Evolutionary conservation across 23 red algal species (phyloP).

Genomic region (Agarophyton chilense): DNA sequence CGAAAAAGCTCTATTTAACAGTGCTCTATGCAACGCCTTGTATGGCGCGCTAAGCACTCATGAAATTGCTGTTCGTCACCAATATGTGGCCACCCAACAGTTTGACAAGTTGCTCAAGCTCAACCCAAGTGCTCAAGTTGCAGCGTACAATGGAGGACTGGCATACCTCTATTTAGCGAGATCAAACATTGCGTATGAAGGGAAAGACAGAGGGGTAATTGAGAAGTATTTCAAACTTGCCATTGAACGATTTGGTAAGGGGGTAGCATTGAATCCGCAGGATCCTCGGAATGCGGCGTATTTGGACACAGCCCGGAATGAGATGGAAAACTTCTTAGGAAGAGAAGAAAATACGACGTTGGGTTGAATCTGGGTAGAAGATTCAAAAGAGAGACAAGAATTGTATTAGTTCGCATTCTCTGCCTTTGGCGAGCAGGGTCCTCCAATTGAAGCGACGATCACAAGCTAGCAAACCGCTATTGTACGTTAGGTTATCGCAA

Average conservation of each 20-base stretch:
- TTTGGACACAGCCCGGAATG: slow-evolving; percentile 17
- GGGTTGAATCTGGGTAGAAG: background rate
- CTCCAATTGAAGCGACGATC: no score
- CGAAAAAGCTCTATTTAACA: slow-evolving; percentile 37
- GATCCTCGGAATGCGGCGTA: slow-evolving; percentile 44
- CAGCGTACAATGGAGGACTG: slow-evolving; percentile 56
- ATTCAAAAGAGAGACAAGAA: background rate
- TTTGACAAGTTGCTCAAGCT: slow-evolving; percentile 55
- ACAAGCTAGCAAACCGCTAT: no score
- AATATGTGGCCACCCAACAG: slow-evolving; percentile 18
- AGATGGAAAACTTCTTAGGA: slow-evolving; percentile 19
- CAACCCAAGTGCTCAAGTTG: slow-evolving; percentile 35
- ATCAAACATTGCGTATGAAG: background rate
- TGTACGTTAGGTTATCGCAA: no score
- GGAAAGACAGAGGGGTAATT: background rate
- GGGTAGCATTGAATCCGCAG: slow-evolving; percentile 31
- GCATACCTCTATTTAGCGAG: slow-evolving; percentile 62
- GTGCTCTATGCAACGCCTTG: slow-evolving; percentile 39
- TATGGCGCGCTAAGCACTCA: slow-evolving; percentile 26
- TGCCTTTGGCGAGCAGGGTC: no score
- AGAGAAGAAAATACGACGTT: background rate
- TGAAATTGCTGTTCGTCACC: slow-evolving; percentile 10
- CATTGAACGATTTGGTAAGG: slow-evolving; percentile 53
- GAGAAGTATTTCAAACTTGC: slow-evolving; percentile 22
- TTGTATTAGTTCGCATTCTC: background rate